phyloP scores from a whole-genome alignment of 495 filamentous ascomycete genomes.

The Diplogelasinospora grovesii region DNA sequence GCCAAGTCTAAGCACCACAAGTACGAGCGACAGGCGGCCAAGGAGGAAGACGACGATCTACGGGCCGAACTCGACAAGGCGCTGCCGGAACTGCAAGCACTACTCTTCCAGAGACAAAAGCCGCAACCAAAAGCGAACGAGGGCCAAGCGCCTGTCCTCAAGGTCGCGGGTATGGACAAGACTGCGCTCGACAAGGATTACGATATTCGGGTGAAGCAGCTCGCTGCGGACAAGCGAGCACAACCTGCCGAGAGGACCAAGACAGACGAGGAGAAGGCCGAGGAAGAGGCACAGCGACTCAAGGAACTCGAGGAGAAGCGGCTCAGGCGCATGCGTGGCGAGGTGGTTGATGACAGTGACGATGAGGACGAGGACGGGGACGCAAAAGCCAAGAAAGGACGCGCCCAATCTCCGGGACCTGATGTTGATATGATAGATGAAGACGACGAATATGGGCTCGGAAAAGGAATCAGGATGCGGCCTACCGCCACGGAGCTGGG shows the following conservation, averaged over 20 bases:
- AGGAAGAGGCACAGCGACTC: constrained; percentile 65
- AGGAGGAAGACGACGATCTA: constrained; percentile 93
- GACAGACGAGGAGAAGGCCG: constrained; percentile 79
- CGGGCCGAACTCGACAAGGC: constrained; percentile 50
- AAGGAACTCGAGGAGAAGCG: constrained; percentile 76
- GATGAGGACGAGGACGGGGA: constrained; percentile 44
- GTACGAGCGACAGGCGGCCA: constrained; percentile 73
- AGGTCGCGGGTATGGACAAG: constrained; percentile 56
- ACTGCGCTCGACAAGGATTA: constrained; percentile 70
- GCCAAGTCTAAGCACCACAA: constrained; percentile 95
- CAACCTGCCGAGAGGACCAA: constrained; percentile 81
- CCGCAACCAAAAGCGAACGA: constrained; percentile 34
- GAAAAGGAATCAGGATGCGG: constrained; percentile 44
- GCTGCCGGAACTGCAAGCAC: constrained; percentile 68
- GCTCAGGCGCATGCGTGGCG: constrained; percentile 66
- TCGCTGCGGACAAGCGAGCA: constrained; percentile 75
- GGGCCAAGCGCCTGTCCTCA: constrained; percentile 50
- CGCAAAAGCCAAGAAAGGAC: constrained; percentile 34
- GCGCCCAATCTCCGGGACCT: constrained; percentile 17
- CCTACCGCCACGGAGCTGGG: constrained; percentile 42
- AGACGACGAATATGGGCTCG: constrained; percentile 49
- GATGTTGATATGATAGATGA: constrained; percentile 28
- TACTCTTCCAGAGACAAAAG: constrained; percentile 45
- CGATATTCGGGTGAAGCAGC: constrained; percentile 70
- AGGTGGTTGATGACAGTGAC: constrained; percentile 41